A percentile compares a stretch with the other conserved stretches of the same genome.
These are phyloP conservation scores for Boletellus sp. DNA, from an alignment of 1,284 basidiomycete genomes.

Conservation along the genomic window DNA sequence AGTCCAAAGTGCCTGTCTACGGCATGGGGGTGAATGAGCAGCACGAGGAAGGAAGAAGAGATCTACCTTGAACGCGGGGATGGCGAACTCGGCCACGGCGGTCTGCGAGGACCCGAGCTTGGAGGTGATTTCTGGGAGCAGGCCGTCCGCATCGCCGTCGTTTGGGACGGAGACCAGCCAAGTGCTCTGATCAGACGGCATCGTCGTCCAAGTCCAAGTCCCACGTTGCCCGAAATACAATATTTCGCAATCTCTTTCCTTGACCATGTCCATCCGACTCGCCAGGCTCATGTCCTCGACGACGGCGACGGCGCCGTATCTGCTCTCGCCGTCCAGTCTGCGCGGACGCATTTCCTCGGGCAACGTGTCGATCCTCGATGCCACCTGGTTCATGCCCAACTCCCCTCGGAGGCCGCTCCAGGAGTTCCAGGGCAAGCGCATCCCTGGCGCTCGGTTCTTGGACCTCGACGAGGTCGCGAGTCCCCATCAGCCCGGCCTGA, in stretches of 20 bases:
- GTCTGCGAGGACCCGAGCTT: conserved; percentile 51
- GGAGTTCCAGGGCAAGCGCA: conserved; percentile 67
- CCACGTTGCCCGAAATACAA: conserved; percentile 7
- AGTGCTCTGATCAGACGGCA: conserved; percentile 85
- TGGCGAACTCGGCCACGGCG: conserved; percentile 53
- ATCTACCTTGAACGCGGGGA: conserved; percentile 77
- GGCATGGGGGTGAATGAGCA: conserved; percentile 14
- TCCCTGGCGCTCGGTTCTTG: conserved; percentile 76
- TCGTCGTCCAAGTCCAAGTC: conserved; percentile 27
- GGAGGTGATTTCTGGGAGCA: conserved; percentile 57
- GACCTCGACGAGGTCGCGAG: conserved; percentile 81
- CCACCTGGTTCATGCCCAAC: conserved; percentile 88
- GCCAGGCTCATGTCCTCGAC: conserved; percentile 34
- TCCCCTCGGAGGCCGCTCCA: conserved; percentile 58
- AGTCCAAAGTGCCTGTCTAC: conserved; percentile 93
- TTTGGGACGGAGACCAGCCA: conserved; percentile 76
- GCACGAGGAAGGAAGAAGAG: conserved; percentile 1
- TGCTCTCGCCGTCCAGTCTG: conserved; percentile 52
- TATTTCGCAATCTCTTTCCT: neutral
- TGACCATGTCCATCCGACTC: neutral
- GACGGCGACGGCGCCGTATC: conserved; percentile 38
- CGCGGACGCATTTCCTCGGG: conserved; percentile 34
- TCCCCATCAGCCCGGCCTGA: conserved; percentile 69
- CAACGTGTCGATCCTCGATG: conserved; percentile 61
- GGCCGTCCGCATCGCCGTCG: conserved; percentile 71